phyloP scores from a whole-genome alignment of 495 filamentous ascomycete species.

The Bryoglossum gracile region DNA sequence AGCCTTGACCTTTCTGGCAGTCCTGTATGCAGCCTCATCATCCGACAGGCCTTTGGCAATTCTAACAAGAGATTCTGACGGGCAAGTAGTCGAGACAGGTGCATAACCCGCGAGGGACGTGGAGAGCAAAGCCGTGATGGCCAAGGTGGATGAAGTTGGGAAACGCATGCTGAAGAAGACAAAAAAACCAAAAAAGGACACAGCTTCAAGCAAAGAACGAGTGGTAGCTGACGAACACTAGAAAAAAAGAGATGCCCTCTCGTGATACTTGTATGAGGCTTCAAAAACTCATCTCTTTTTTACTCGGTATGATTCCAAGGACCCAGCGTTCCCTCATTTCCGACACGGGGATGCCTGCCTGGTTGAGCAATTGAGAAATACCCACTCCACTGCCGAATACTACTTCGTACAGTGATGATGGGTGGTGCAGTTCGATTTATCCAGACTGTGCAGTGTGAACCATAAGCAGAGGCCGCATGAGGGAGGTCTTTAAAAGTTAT shows the following conservation, averaged over 20 bases:
- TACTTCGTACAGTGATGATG: no score
- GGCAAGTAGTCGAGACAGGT: conserved; percentile 6
- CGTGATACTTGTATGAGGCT: not conserved
- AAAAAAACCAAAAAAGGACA: not conserved
- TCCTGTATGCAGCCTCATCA: conserved; percentile 23
- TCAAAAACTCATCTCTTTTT: not conserved
- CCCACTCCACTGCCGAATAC: no score
- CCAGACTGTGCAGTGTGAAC: no score
- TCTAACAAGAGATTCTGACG: conserved; percentile 5
- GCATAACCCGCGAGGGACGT: conserved; percentile 3
- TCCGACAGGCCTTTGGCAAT: conserved; percentile 7
- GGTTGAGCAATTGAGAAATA: no score
- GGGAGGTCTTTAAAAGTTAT: no score
- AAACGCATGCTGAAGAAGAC: conserved; percentile 3
- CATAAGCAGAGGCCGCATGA: no score
- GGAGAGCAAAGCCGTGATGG: conserved; percentile 4
- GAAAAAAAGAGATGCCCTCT: not conserved
- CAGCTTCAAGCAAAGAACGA: not conserved
- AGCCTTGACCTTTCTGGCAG: conserved; percentile 26
- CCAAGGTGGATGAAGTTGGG: conserved; percentile 1
- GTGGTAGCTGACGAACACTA: no score
- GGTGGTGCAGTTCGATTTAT: no score
- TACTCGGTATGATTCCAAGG: no score
- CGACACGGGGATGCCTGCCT: not conserved
- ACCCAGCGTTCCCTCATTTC: not conserved